Evolutionary conservation across 2,329 filamentous ascomycete genomes (phyloP).

Genomic region (Talaromyces marneffei): DNA sequence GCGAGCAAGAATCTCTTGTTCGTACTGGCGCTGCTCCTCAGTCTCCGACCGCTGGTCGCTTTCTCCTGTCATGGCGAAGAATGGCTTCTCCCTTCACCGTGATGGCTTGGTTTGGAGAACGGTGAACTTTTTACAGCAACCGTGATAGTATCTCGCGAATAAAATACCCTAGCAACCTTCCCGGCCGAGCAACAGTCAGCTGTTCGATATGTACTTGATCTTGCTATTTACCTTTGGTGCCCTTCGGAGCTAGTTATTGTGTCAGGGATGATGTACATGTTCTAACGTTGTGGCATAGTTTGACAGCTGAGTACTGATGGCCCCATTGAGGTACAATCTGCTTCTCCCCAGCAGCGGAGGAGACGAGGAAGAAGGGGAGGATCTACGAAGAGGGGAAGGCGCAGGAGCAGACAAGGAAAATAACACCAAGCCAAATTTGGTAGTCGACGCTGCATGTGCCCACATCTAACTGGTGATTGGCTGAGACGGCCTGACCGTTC

Average conservation of each 20-base stretch:
- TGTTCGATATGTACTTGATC: background rate
- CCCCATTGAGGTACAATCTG: background rate
- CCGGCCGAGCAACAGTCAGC: background rate
- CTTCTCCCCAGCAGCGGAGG: background rate
- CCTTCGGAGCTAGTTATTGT: background rate
- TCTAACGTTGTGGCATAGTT: background rate
- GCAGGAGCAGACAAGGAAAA: background rate
- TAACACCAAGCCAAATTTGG: background rate
- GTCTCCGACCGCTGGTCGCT: slow-evolving; percentile 5
- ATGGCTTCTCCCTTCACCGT: background rate
- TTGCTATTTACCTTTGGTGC: background rate
- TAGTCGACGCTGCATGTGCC: background rate
- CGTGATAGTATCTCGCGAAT: background rate
- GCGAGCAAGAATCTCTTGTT: slow-evolving; percentile 6
- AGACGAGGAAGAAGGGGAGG: background rate
- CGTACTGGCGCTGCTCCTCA: slow-evolving; percentile 10
- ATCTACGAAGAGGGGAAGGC: background rate
- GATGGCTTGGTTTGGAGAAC: background rate
- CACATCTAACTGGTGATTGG: background rate
- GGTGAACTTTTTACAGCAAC: background rate
- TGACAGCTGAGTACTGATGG: background rate
- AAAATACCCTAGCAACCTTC: background rate
- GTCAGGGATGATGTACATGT: background rate
- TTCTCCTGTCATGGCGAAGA: background rate
- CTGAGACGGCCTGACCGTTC: background rate